A percentile compares a stretch with the other conserved stretches of the same genome.
Evolutionary conservation across 805 yeast genomes (phyloP).

Genomic region (Saccharomycopsis microspora): DNA sequence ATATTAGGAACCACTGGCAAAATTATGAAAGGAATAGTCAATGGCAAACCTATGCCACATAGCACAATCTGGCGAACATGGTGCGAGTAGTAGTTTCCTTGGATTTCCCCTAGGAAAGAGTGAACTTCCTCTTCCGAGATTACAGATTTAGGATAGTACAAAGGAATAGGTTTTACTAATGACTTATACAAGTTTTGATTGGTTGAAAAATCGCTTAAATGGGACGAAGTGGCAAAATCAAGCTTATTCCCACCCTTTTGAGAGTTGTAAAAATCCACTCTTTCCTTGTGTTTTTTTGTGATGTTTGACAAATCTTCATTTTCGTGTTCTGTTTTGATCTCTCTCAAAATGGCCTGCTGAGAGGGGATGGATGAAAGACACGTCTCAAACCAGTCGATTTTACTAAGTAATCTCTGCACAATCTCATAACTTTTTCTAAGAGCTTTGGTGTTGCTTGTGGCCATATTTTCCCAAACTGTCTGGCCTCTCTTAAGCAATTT

Average conservation of each 20-base stretch:
- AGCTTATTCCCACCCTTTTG: not conserved
- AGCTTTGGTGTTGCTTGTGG: conserved; percentile 24
- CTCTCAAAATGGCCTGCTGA: conserved; percentile 29
- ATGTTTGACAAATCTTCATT: not conserved
- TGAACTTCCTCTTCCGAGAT: conserved; percentile 20
- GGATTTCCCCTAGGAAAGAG: conserved; percentile 21
- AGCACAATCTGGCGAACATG: conserved; percentile 27
- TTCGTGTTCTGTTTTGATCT: conserved; percentile 20
- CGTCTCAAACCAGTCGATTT: conserved; percentile 22
- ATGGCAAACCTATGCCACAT: conserved; percentile 32
- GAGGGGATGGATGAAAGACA: conserved; percentile 34
- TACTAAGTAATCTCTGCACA: conserved; percentile 18
- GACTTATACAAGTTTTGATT: not conserved
- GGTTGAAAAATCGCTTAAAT: not conserved
- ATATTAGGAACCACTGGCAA: conserved; percentile 35
- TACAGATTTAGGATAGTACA: conserved; percentile 11
- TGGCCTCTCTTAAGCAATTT: conserved; percentile 23
- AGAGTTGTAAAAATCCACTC: not conserved
- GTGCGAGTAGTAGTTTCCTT: conserved; percentile 16
- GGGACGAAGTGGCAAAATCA: not conserved
- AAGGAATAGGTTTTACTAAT: conserved; percentile 12
- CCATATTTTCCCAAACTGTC: conserved; percentile 31
- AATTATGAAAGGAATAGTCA: conserved; percentile 31
- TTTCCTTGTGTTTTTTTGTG: not conserved
- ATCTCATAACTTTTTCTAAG: conserved; percentile 26